Percentiles rank a stretch among this genome's conserved stretches.
Conservation (phyloP, 495 filamentous ascomycete species). For the Annulohypoxylon bovei region DNA sequence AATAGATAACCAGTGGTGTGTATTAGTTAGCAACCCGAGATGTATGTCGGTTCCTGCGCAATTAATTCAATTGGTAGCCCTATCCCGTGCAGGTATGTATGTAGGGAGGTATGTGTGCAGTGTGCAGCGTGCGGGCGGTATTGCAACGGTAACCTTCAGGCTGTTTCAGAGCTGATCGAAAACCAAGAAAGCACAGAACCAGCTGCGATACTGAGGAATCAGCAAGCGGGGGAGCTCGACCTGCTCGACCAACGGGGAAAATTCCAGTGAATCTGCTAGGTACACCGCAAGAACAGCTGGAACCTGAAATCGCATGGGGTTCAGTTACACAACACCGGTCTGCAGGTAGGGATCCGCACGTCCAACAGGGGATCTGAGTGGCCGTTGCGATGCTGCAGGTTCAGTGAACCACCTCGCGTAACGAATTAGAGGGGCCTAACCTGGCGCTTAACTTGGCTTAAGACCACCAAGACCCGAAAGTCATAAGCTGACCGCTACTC, state of each 20-base stretch:
- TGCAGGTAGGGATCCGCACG: constrained; percentile 29
- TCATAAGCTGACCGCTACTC: constrained; percentile 51
- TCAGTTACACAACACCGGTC: constrained; percentile 29
- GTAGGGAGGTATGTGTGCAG: not conserved
- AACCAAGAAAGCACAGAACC: not conserved
- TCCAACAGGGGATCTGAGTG: constrained; percentile 35
- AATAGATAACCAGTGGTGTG: not conserved
- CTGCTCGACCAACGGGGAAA: constrained; percentile 28
- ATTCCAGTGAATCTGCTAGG: constrained; percentile 34
- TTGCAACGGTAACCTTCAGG: constrained; percentile 21
- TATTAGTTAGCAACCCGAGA: not conserved
- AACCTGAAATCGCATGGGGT: constrained; percentile 25
- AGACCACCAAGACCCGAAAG: constrained; percentile 23
- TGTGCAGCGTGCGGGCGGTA: constrained; percentile 6
- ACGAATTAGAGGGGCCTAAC: constrained; percentile 34
- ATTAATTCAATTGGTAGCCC: constrained; percentile 20
- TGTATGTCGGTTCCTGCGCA: not conserved
- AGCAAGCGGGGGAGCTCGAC: not conserved
- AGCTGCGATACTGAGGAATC: not conserved
- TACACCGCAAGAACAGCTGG: constrained; percentile 47
- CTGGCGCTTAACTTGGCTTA: constrained; percentile 7
- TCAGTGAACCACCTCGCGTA: constrained; percentile 22
- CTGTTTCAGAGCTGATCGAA: constrained; percentile 25
- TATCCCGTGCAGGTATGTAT: not conserved
- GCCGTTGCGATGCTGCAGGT: constrained; percentile 31